phyloP scores from a whole-genome alignment of 1,139 yeast species.

The Hyphopichia pseudoburtonii region DNA sequence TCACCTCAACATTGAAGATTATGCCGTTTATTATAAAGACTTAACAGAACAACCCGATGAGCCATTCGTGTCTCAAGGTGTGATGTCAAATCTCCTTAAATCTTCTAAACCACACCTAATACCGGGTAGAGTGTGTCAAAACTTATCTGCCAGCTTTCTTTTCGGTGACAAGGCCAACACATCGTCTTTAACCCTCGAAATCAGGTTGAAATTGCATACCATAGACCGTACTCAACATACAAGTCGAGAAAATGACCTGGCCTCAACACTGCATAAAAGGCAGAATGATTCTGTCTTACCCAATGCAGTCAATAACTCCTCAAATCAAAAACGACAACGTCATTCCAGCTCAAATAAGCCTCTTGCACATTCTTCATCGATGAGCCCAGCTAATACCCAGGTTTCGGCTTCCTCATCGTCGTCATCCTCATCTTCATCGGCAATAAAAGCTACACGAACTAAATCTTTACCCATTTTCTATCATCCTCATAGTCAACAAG shows the following conservation, averaged over 20 bases:
- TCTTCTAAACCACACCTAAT: constrained; percentile 38
- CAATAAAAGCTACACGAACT: constrained; percentile 61
- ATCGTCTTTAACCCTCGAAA: constrained; percentile 61
- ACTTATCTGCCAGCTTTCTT: constrained; percentile 53
- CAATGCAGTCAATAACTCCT: constrained; percentile 58
- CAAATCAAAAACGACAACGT: constrained; percentile 28
- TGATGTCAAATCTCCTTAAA: constrained; percentile 46
- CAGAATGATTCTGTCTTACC: constrained; percentile 19
- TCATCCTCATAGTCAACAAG: constrained; percentile 40
- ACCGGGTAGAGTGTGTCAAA: constrained; percentile 74
- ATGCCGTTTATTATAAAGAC: constrained; percentile 71
- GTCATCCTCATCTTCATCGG: constrained; percentile 22
- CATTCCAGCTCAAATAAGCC: not conserved
- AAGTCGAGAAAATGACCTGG: not conserved
- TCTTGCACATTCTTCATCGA: constrained; percentile 8
- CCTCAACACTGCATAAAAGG: not conserved
- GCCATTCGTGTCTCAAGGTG: constrained; percentile 74
- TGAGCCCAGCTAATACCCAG: constrained; percentile 1
- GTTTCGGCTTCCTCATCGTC: constrained; percentile 5
- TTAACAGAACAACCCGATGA: constrained; percentile 71
- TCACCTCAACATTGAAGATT: constrained; percentile 49
- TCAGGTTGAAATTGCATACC: constrained; percentile 57
- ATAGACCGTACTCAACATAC: constrained; percentile 20
- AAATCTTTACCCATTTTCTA: constrained; percentile 61
- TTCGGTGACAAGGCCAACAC: constrained; percentile 43